phyloP scores from a whole-genome alignment of 1,284 basidiomycete genomes.

The Ustilago lituana region DNA sequence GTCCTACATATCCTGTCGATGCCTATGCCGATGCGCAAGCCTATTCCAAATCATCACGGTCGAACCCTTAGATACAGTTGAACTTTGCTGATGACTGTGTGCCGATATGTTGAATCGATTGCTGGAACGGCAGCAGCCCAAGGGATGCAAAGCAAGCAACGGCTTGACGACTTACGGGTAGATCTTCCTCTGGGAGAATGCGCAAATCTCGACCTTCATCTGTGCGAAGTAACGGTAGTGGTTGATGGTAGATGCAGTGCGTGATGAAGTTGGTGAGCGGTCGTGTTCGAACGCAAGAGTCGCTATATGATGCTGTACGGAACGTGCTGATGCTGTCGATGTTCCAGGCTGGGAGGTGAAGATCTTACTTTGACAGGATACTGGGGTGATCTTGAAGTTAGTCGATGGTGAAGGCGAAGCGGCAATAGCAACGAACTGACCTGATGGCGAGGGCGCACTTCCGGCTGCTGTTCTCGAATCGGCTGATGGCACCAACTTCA shows the following conservation, averaged over 20 bases:
- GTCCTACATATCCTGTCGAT: no score
- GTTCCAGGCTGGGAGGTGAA: constrained; percentile 5
- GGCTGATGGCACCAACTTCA: no score
- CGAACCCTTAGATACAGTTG: no score
- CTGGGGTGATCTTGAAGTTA: constrained; percentile 40
- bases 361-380: constrained; percentile 49
- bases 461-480: no score
- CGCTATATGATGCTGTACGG: constrained; percentile 2
- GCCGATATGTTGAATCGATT: background rate
- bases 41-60: no score
- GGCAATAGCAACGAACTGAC: constrained; percentile 1
- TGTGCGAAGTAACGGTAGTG: constrained; percentile 21
- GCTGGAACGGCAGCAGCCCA: constrained; percentile 11
- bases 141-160: constrained; percentile 4
- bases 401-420: constrained; percentile 33
- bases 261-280: constrained; percentile 19
- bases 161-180: constrained; percentile 62
- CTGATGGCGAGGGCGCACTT: constrained; percentile 1
- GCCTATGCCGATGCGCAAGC: no score
- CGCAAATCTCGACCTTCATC: constrained; percentile 68
- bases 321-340: constrained; percentile 14
- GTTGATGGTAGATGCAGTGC: constrained; percentile 1
- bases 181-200: constrained; percentile 67
- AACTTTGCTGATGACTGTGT: background rate
- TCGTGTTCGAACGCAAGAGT: constrained; percentile 11